Evolutionary conservation across 2,329 filamentous ascomycete genomes (phyloP).

Genomic region (Ascochyta lentis): DNA sequence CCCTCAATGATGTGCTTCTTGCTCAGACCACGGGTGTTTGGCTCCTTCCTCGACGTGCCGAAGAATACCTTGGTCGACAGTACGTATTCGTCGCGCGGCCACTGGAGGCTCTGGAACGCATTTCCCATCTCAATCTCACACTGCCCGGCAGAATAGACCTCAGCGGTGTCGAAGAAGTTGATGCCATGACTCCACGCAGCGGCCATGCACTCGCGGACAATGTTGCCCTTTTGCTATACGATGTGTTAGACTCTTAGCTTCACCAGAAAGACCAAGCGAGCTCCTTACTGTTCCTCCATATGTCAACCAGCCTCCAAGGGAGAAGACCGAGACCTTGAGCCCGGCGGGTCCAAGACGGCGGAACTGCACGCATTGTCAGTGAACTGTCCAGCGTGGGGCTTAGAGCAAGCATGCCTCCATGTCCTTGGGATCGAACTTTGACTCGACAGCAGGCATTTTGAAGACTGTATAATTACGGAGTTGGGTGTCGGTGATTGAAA

Average conservation of each 20-base stretch:
- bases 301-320: conserved; percentile 55
- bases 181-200: conserved; percentile 58
- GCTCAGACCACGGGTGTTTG: conserved; percentile 58
- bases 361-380: conserved; percentile 24
- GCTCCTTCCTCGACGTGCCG: conserved; percentile 65
- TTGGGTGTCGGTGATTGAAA: background rate
- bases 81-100: conserved; percentile 52
- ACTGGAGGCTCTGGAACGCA: conserved; percentile 56
- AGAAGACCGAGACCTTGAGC: conserved; percentile 59
- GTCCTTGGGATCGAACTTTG: conserved; percentile 59
- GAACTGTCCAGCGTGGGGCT: background rate
- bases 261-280: background rate
- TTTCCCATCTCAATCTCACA: conserved; percentile 67
- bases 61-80: conserved; percentile 55
- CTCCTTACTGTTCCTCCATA: conserved; percentile 55
- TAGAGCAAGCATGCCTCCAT: conserved; percentile 35
- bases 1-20: conserved; percentile 64
- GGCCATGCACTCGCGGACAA: conserved; percentile 60
- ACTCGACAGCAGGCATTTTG: conserved; percentile 50
- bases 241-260: background rate
- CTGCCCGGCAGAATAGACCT: conserved; percentile 63
- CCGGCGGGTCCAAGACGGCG: conserved; percentile 43
- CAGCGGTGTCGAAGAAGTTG: conserved; percentile 60
- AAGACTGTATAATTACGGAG: background rate
- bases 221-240: conserved; percentile 36